A percentile compares a stretch with the other conserved stretches of the same genome.
Evolutionary conservation across 177 flowering plant genomes (phyloP).

Genomic region (Vitis hybrid): DNA sequence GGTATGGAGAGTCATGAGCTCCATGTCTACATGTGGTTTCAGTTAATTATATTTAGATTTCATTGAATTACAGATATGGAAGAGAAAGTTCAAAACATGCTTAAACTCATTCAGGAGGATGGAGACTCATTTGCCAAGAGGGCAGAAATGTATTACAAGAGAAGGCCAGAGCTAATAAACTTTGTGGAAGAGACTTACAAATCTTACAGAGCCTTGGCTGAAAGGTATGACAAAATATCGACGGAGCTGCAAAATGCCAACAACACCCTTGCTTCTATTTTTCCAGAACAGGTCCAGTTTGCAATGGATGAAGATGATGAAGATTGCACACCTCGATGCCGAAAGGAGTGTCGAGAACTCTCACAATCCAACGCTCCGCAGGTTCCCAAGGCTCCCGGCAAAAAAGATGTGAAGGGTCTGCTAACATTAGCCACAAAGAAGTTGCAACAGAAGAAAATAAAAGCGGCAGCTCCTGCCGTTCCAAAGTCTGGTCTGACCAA

Average conservation of each 20-base stretch:
- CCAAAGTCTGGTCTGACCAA: conserved; percentile 55
- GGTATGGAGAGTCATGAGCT: too few species aligned
- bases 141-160: conserved; percentile 91
- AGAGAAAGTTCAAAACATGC: conserved; percentile 51
- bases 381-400: conserved; percentile 40
- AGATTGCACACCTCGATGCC: conserved; percentile 3
- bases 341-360: conserved; percentile 22
- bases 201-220: conserved; percentile 74
- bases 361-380: conserved; percentile 35
- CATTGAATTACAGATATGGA: conserved; percentile 66
- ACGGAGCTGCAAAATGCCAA: conserved; percentile 89
- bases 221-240: conserved; percentile 82
- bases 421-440: conserved; percentile 39
- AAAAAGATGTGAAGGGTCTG: conserved; percentile 30
- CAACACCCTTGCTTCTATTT: conserved; percentile 76
- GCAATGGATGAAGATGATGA: conserved; percentile 64
- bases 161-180: conserved; percentile 71
- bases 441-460: conserved; percentile 23
- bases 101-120: conserved; percentile 68
- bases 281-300: conserved; percentile 73
- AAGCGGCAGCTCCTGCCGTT: conserved; percentile 7
- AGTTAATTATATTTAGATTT: background rate
- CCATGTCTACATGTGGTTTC: background rate
- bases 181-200: conserved; percentile 71
- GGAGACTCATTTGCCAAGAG: conserved; percentile 87